Evolutionary conservation across 371 early-diverging fungal genomes (phyloP).

Genomic region (Mucor mucedo): DNA sequence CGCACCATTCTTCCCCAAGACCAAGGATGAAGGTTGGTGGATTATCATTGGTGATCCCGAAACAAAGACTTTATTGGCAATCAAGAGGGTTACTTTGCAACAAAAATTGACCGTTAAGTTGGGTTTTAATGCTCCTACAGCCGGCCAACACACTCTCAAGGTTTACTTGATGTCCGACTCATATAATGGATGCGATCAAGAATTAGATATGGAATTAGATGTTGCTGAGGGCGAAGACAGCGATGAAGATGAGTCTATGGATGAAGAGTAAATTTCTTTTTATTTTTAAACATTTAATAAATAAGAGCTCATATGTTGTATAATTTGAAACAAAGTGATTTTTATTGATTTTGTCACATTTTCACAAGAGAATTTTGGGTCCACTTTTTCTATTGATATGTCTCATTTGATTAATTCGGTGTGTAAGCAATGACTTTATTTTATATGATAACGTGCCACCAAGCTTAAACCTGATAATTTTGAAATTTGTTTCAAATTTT

Average conservation of each 20-base stretch:
- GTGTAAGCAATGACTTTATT: too few relatives aligned
- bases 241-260: slow-evolving; percentile 49
- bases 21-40: slow-evolving; percentile 98
- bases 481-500: too few relatives aligned
- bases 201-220: slow-evolving; percentile 78
- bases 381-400: too few relatives aligned
- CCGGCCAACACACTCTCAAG: slow-evolving; percentile 72
- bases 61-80: slow-evolving; percentile 81
- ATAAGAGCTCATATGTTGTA: too few relatives aligned
- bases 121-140: slow-evolving; percentile 83
- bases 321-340: too few relatives aligned
- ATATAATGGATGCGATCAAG: slow-evolving; percentile 94
- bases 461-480: too few relatives aligned
- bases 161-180: slow-evolving; percentile 93
- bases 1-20: slow-evolving; percentile 91
- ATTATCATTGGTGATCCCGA: slow-evolving; percentile 86
- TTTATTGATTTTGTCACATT: too few relatives aligned
- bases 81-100: slow-evolving; percentile 87
- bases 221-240: slow-evolving; percentile 68
- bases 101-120: slow-evolving; percentile 69
- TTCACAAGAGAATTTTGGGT: too few relatives aligned
- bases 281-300: neutral
- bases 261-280: slow-evolving; percentile 19
- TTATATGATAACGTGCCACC: too few relatives aligned
- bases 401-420: too few relatives aligned